phyloP scores from a whole-genome alignment of 192 early-diverging fungal species.

The Podila epicladia region DNA sequence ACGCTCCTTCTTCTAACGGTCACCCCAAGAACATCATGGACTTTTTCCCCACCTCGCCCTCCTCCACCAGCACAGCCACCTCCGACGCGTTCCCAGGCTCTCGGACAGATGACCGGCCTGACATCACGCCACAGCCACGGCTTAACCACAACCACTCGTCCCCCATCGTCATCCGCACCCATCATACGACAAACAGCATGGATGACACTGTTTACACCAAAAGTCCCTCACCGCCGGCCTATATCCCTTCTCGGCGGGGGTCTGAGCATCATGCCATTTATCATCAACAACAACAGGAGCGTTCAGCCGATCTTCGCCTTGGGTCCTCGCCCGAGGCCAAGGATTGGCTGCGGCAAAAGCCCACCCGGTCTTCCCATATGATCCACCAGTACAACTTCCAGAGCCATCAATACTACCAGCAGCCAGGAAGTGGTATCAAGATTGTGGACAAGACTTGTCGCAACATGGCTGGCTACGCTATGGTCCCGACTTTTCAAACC shows the following conservation, averaged over 20 bases:
- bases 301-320: slow-evolving; percentile 16
- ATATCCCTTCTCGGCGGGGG: slow-evolving; percentile 28
- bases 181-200: slow-evolving; percentile 9
- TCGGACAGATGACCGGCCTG: background rate
- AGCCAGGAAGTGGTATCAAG: slow-evolving; percentile 34
- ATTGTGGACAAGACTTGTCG: slow-evolving; percentile 46
- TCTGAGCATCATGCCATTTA: slow-evolving; percentile 25
- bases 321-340: slow-evolving; percentile 47
- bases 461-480: slow-evolving; percentile 44
- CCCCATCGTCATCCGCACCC: slow-evolving; percentile 19
- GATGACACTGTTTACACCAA: slow-evolving; percentile 12
- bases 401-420: slow-evolving; percentile 35
- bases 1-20: background rate
- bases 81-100: background rate
- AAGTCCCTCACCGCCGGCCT: slow-evolving; percentile 7
- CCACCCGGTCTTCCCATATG: slow-evolving; percentile 39
- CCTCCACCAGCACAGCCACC: slow-evolving; percentile 1
- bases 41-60: background rate
- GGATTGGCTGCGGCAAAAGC: slow-evolving; percentile 48
- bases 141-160: slow-evolving; percentile 19
- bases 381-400: slow-evolving; percentile 53
- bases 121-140: background rate
- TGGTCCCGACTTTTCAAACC: slow-evolving; percentile 8
- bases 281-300: slow-evolving; percentile 22
- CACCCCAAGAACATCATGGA: slow-evolving; percentile 3